Base-by-base conservation (phyloP, 306 rosid species). In the Citrullus amarus region DNA sequence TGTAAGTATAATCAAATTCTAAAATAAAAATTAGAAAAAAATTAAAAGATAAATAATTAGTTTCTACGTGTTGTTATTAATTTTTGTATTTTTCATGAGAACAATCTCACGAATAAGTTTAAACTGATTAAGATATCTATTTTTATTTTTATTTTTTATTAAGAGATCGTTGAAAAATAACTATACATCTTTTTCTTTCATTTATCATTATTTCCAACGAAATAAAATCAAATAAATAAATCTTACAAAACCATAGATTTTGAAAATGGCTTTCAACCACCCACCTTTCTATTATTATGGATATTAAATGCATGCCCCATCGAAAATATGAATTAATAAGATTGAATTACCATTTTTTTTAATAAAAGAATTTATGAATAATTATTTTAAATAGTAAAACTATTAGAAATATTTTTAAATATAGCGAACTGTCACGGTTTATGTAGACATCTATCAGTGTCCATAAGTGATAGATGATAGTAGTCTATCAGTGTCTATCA, bases 231-330 rank as follows among this genome's bases (percentile, higher is more conserved):
- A 61, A 30, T 9, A 62, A 61, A 61, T 13, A 28, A 60, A 25
- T 60, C 18, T 28, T 11, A 32, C 2, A 63, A 34, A 32, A 8
- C 50, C 14, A 36, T 62, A 32, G 20, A 34, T 66, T 65, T 36
- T 17, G 72, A 66, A 66, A 66, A 38, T 34, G 50, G 72, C 72
- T 66, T 66, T 36, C 72, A 66, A 66, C 50, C 25, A 66, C 72
- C 43, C 48, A 66, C 72, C 50, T 16, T 36, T 36, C 28, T 17
- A 66, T 66, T 66, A 66, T 66, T 36, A 16, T 66, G 8, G n/a
- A 65, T 38, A 36, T 66, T 66, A 50, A 66, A 66, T 36, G 48
- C 72, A 1, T 65, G 17, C 72, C 72, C n/a, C 10, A 66, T 66
- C 38, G 50, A 66, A 25, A 66, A 38, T 66, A 38, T 36, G 1